These are phyloP conservation scores for Jackrogersella minutella DNA, from an alignment of 495 filamentous ascomycete species.

Conservation along the genomic window DNA sequence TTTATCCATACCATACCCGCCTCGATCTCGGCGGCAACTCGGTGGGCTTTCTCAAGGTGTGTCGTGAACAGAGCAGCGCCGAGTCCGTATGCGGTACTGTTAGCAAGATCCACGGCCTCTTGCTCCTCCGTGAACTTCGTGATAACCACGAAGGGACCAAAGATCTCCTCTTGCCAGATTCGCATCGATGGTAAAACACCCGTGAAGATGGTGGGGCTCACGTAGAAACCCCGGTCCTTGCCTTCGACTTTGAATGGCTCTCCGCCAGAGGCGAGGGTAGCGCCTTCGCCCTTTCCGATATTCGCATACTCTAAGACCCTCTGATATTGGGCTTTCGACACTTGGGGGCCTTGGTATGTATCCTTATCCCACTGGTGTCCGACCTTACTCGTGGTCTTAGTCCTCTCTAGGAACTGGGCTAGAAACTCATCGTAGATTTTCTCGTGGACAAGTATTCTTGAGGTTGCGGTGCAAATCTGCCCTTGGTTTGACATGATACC, in stretches of 20 bases:
- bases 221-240: slow-evolving; percentile 1
- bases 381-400: slow-evolving; percentile 5
- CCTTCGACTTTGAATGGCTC: slow-evolving; percentile 1
- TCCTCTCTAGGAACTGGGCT: neutral
- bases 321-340: slow-evolving; percentile 4
- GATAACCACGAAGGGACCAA: slow-evolving; percentile 4
- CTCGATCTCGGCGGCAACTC: slow-evolving; percentile 3
- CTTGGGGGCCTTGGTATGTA: slow-evolving; percentile 8
- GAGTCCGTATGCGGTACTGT: slow-evolving; percentile 4
- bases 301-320: neutral
- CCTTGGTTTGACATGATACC: slow-evolving; percentile 11
- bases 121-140: slow-evolving; percentile 5
- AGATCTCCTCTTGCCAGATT: slow-evolving; percentile 9
- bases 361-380: slow-evolving; percentile 9
- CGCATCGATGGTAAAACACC: slow-evolving; percentile 3
- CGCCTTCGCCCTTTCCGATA: slow-evolving; percentile 1
- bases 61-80: slow-evolving; percentile 3
- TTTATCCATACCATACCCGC: slow-evolving; percentile 11
- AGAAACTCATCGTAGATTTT: slow-evolving; percentile 2
- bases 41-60: neutral
- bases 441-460: slow-evolving; percentile 4
- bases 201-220: neutral
- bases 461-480: slow-evolving; percentile 4
- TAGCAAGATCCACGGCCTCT: slow-evolving; percentile 2
- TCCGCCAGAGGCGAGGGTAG: neutral